A percentile compares a stretch with the other conserved stretches of the same genome.
phyloP scores from a whole-genome alignment of 2,329 filamentous ascomycete species.

The Malbranchea cinnamomea region DNA sequence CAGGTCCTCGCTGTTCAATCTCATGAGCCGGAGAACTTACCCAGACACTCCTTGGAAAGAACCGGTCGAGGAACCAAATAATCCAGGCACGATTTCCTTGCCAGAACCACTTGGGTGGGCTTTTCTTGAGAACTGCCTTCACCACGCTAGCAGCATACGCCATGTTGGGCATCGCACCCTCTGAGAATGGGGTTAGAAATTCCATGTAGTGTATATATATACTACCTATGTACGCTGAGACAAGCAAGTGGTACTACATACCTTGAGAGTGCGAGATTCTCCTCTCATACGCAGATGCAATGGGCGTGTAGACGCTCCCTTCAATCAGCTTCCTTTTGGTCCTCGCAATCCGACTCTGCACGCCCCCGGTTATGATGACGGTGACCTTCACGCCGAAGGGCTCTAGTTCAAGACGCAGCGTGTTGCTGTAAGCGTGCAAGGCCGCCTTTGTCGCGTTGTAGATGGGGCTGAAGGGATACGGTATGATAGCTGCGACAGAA shows the following conservation, averaged over 20 bases:
- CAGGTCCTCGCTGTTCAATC: too few relatives aligned
- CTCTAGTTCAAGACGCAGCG: constrained; percentile 41
- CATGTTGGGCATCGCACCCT: constrained; percentile 36
- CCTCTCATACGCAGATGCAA: constrained; percentile 36
- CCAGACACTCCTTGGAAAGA: too few relatives aligned
- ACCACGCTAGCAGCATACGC: constrained; percentile 42
- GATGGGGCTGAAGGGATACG: constrained; percentile 31
- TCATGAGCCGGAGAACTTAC: too few relatives aligned
- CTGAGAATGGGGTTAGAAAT: too few relatives aligned
- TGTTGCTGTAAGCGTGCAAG: constrained; percentile 42
- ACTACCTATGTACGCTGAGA: too few relatives aligned
- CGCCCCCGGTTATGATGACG: constrained; percentile 44
- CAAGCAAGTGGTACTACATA: too few relatives aligned
- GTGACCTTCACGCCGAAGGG: constrained; percentile 38
- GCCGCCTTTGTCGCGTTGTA: constrained; percentile 49
- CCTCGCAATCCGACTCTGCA: constrained; percentile 44
- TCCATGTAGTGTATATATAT: too few relatives aligned
- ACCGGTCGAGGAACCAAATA: too few relatives aligned
- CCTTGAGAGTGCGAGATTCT: constrained; percentile 38
- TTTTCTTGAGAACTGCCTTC: constrained; percentile 35
- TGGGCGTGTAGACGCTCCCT: constrained; percentile 37
- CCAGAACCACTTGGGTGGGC: too few relatives aligned
- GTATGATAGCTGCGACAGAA: constrained; percentile 29
- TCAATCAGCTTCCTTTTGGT: constrained; percentile 32
- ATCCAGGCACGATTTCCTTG: too few relatives aligned